These are phyloP conservation scores for Globisporangium heterothallicum DNA, from an alignment of 352 stramenopile species.

Conservation along the genomic window DNA sequence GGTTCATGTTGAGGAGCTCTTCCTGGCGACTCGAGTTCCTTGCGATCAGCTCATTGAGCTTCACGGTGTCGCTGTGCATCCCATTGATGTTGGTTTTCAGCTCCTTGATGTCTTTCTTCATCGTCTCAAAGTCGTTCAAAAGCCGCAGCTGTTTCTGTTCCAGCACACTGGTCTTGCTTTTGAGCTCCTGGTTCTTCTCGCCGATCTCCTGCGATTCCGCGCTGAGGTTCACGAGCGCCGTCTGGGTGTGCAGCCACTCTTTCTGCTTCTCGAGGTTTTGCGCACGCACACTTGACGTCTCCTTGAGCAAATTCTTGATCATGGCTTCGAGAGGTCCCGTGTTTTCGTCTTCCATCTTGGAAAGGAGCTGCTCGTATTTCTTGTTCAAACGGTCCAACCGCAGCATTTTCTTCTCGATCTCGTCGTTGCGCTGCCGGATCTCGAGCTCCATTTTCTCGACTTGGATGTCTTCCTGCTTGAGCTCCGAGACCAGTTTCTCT, in stretches of 20 bases:
- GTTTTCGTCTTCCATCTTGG: constrained; percentile 86
- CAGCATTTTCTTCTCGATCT: constrained; percentile 96
- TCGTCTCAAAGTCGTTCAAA: constrained; percentile 71
- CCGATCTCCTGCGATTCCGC: constrained; percentile 85
- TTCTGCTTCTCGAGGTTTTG: constrained; percentile 82
- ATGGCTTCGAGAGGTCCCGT: constrained; percentile 92
- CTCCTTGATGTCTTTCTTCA: constrained; percentile 82
- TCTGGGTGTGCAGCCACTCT: constrained; percentile 90
- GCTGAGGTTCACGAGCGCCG: constrained; percentile 81
- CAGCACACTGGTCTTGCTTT: constrained; percentile 86
- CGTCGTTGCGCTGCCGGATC: constrained; percentile 92
- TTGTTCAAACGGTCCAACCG: constrained; percentile 91
- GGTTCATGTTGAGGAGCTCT: constrained; percentile 84
- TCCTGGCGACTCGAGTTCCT: constrained; percentile 77
- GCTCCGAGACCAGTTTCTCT: constrained; percentile 64
- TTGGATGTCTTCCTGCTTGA: constrained; percentile 84
- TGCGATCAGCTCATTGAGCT: constrained; percentile 92
- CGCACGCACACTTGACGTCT: constrained; percentile 67
- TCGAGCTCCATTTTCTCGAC: constrained; percentile 92
- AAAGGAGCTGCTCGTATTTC: constrained; percentile 91
- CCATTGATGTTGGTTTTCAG: constrained; percentile 54
- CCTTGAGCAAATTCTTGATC: constrained; percentile 90
- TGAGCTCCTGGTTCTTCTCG: constrained; percentile 88
- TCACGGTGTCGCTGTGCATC: constrained; percentile 90
- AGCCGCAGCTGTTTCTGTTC: constrained; percentile 89